Base-by-base conservation (phyloP, 257 asterid genomes). In the Ocimum tenuiflorum region DNA sequence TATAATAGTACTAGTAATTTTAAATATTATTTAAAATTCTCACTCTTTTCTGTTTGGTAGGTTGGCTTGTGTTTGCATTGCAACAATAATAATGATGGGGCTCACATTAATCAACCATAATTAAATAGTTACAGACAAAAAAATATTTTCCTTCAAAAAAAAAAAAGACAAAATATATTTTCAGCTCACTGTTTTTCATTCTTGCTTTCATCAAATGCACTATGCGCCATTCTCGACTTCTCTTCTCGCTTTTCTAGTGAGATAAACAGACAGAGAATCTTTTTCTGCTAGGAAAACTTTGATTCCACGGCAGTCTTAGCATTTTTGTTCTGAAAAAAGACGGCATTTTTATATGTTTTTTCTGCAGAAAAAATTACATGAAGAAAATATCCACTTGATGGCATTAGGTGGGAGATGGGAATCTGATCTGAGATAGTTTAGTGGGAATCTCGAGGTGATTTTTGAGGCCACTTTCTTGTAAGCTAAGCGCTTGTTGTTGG, bases 391-490 rank as follows among this genome's bases (percentile, higher is more conserved):
- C 27, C 60, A 68, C 68, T 78, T 78, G 84, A 55, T 67, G 74
- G 70, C 70, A 66, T 70, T 69, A 69, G 77, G 23, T 33, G 17
- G 56, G 46, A 48, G 29, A 39, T 20, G 82, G 74, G 86, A 80
- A 79, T 85, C 83, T 76, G 70, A 74, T 73, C 71, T 77, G 61
- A 63, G 80, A 66, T 79, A 49, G 58, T 73, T 65, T 61, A 78
- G 85, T 80, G 88, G 88, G 87, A 77, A 84, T 82, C 83, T 82
- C 79, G 70, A 8, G 75, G 73, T 70, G 70, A 72, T 82, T 69
- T 23, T 68, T 60, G 39, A 78, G 78, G 64, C 72, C 74, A 74
- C 78, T 74, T 71, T 75, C 74, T 31, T 42, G 60, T 71, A 77
- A 81, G 91, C 89, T 87, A 70, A 65, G 73, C 56, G 51, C 79